phyloP scores from a whole-genome alignment of 2,329 filamentous ascomycete species.

The Leptographium flavum region DNA sequence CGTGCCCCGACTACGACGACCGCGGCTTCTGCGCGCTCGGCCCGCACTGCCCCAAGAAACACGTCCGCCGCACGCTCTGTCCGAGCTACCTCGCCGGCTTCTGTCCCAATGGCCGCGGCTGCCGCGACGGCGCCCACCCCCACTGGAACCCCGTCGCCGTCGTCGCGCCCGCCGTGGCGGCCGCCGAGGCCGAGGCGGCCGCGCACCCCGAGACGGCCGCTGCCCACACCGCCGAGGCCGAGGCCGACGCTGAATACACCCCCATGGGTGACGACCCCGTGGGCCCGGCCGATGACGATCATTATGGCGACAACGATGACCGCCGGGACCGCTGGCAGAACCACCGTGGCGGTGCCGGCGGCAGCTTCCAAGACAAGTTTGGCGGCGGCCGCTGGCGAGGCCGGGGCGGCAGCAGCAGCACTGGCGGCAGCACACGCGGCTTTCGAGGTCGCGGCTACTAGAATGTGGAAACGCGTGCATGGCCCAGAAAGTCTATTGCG shows the following conservation, averaged over 20 bases:
- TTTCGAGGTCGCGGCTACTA: constrained; percentile 13
- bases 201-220: constrained; percentile 25
- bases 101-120: constrained; percentile 68
- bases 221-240: not conserved
- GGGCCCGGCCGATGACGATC: too few relatives aligned
- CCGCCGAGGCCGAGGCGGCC: constrained; percentile 17
- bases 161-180: constrained; percentile 23
- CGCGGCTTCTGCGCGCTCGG: constrained; percentile 89
- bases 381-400: constrained; percentile 13
- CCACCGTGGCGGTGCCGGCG: too few relatives aligned
- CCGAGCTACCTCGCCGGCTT: constrained; percentile 84
- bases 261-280: not conserved
- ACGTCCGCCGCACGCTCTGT: constrained; percentile 68
- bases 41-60: constrained; percentile 73
- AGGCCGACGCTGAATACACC: not conserved
- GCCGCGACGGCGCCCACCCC: constrained; percentile 70
- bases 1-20: constrained; percentile 87
- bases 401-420: constrained; percentile 15
- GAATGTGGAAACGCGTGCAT: too few relatives aligned
- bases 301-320: not conserved
- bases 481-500: not conserved
- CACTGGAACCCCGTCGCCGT: constrained; percentile 48
- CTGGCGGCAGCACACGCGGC: constrained; percentile 16
- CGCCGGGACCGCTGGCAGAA: not conserved
- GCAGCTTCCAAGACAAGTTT: constrained; percentile 1